Percentiles rank a stretch among this genome's conserved stretches.
These are phyloP conservation scores for Babesia bigemina DNA, from an alignment of 169 alveolate genomes.

Conservation along the genomic window DNA sequence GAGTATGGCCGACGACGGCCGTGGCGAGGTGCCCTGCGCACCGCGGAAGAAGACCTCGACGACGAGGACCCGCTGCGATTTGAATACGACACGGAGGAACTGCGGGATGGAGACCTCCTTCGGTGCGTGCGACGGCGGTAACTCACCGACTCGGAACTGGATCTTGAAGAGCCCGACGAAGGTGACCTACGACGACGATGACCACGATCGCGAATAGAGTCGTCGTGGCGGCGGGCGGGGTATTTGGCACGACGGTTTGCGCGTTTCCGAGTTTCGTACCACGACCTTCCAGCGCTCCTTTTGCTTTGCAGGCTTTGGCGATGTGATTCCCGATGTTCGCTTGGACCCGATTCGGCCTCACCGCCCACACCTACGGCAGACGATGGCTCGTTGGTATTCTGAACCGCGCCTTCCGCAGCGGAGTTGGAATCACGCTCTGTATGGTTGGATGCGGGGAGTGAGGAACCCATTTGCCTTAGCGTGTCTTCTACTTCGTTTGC, in stretches of 20 bases:
- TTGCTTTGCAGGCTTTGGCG: neutral
- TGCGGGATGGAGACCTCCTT: neutral
- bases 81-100: neutral
- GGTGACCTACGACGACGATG: conserved; percentile 8
- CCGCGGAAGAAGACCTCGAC: neutral
- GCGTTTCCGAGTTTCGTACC: conserved; percentile 4
- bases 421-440: neutral
- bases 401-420: neutral
- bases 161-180: conserved; percentile 3
- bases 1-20: conserved; percentile 23
- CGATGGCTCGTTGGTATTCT: neutral
- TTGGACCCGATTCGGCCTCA: neutral
- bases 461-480: neutral
- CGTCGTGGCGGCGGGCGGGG: neutral
- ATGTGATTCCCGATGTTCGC: neutral
- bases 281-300: neutral
- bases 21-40: neutral
- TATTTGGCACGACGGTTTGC: neutral
- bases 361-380: neutral
- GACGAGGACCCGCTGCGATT: conserved; percentile 24
- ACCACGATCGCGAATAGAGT: neutral
- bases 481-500: conserved; percentile 28
- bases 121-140: conserved; percentile 10
- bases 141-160: conserved; percentile 3
- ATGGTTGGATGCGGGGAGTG: neutral